Evolutionary conservation across 805 yeast species (phyloP), one percentile per base, ranked within the genome.

Genomic region (Metschnikowia colocasiae): DNA sequence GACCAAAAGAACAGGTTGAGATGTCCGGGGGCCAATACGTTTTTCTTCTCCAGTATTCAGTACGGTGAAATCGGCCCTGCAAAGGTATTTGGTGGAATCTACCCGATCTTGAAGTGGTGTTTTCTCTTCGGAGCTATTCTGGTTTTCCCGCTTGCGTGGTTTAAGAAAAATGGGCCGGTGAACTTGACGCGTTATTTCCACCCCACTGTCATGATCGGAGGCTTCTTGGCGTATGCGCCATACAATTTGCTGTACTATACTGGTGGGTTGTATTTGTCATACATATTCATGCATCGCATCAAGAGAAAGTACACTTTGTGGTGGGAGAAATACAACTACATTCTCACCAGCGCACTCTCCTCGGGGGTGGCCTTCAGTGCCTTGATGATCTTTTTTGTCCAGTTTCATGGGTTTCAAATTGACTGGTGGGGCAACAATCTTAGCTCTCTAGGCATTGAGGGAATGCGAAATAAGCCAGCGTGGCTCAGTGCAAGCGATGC

Each of bases 251-350:
- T 69, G 63, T 70, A 69, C 54, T 67, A 64, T 30, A 87, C 90
- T 0, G 82, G 83, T 9, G 82, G 87, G 45, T 75, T 86, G 56
- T 73, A 73, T 56, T 48, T 79, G 34, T 85, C 87, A 4, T 74
- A 73, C 52, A 43, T 72, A 4, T 84, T 83, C 67, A 81, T 80
- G 68, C 80, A 74, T 63, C 71, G 71, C 56, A 64, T 81, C 55
- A 74, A 77, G 54, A 65, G 69, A 49, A 66, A 71, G 55, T 76
- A 76, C 60, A 59, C 74, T 40, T 61, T 71, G 19, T 76, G 85
- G 86, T 84, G 86, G 90, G 82, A 83, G 34, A 84, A 83, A 62
- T 85, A 85, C 62, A 83, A 83, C 60, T 83, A 82, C 59, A 73
- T 83, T 19, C 62, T 83, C 43, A 69, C 82, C 20, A 76, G 83